Conservation (phyloP, 2,329 filamentous ascomycete species). For the Blumeria graminis region DNA sequence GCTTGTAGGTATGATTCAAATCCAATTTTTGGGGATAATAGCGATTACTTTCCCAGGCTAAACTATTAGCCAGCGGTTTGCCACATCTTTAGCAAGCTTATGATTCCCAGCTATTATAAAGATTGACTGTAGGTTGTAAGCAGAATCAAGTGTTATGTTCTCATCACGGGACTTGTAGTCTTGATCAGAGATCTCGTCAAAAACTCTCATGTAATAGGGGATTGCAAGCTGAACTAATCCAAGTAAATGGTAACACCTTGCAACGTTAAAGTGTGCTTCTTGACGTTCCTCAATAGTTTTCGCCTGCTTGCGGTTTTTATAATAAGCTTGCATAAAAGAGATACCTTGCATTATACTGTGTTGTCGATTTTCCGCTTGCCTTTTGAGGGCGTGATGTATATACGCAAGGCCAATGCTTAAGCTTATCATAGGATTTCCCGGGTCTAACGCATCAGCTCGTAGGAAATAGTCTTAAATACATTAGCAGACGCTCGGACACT, state of each 20-base stretch:
- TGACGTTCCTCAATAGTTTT: conserved; percentile 25
- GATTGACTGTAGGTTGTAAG: conserved; percentile 48
- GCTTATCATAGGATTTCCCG: conserved; percentile 52
- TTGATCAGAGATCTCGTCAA: conserved; percentile 17
- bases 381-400: conserved; percentile 70
- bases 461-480: conserved; percentile 49
- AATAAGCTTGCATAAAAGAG: conserved; percentile 54
- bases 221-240: conserved; percentile 50
- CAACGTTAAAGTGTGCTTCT: conserved; percentile 67
- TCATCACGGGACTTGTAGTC: conserved; percentile 16
- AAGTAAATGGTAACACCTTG: conserved; percentile 49
- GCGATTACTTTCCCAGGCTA: conserved; percentile 3
- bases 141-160: conserved; percentile 44
- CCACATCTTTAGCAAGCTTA: conserved; percentile 32
- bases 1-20: too few species aligned
- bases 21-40: too few species aligned
- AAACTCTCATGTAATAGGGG: conserved; percentile 35
- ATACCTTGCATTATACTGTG: conserved; percentile 70
- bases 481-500: conserved; percentile 2
- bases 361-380: conserved; percentile 74
- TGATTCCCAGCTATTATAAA: conserved; percentile 40
- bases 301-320: conserved; percentile 27
- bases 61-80: conserved; percentile 28
- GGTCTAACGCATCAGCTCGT: conserved; percentile 49
- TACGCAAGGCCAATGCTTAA: conserved; percentile 66